Percentiles rank a stretch among this genome's conserved stretches.
phyloP scores from a whole-genome alignment of 768 basidiomycete genomes.

The Cytidiella melzeri region DNA sequence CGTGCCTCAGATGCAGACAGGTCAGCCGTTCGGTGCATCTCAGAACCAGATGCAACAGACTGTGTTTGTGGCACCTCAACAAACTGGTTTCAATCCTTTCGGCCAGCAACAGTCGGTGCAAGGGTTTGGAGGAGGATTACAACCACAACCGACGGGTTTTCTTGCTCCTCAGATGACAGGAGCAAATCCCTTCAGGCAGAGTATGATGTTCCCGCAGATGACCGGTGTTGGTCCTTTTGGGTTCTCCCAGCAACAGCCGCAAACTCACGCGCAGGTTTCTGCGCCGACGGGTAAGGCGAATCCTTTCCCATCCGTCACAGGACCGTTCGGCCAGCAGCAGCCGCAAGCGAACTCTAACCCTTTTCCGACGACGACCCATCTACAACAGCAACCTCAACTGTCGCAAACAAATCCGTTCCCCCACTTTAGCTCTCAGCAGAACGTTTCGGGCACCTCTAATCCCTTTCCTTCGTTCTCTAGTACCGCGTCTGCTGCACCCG shows the following conservation, averaged over 20 bases:
- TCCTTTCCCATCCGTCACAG: neutral
- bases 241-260: slow-evolving; percentile 6
- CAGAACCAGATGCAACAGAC: slow-evolving; percentile 38
- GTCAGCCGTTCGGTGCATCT: neutral
- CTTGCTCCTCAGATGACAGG: slow-evolving; percentile 43
- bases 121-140: slow-evolving; percentile 43
- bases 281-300: neutral
- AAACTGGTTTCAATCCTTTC: slow-evolving; percentile 41
- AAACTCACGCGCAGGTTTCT: slow-evolving; percentile 1
- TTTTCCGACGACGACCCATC: slow-evolving; percentile 23
- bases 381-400: slow-evolving; percentile 52
- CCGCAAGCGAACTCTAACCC: slow-evolving; percentile 7
- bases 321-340: neutral
- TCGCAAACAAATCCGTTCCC: slow-evolving; percentile 48
- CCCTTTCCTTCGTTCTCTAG: slow-evolving; percentile 9
- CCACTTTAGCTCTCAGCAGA: slow-evolving; percentile 3
- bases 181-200: slow-evolving; percentile 49
- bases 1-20: slow-evolving; percentile 11
- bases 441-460: neutral
- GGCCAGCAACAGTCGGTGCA: slow-evolving; percentile 34
- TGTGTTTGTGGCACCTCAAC: slow-evolving; percentile 49
- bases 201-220: slow-evolving; percentile 35
- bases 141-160: slow-evolving; percentile 43
- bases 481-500: slow-evolving; percentile 9
- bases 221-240: slow-evolving; percentile 18